Base-by-base conservation (phyloP, 139 green algal species). In the Chlorella ohadii region DNA sequence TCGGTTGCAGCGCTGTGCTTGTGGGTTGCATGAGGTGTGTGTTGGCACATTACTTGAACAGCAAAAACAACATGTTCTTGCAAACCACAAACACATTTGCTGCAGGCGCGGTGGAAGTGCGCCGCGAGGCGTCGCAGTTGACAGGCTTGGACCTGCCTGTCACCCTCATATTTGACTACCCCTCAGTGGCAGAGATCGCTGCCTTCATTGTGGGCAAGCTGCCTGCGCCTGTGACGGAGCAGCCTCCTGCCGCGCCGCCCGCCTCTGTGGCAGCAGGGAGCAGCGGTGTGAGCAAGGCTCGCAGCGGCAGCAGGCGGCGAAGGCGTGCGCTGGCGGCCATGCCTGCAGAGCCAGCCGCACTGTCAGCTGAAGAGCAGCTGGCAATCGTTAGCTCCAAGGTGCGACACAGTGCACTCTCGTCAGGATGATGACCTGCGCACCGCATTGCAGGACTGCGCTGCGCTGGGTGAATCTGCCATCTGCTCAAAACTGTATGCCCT, bases 101-200 rank as follows among this genome's bases (percentile, higher is more conserved):
- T 81, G 56, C 56, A 81, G 75, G 75, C 0, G 75, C 75, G 12
- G 33, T 81, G 75, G 75, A 81, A n/a, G 23, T 81, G 31, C 51
- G 75, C 34, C 75, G 75, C 16, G 22, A 81, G 13, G 55, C 68
- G 34, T 13, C 77, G 31, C 59, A 36, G 1, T 36, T 82, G 12
- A 33, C 59, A 4, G 77, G 59, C 25, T 1, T 72, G 5, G 59
- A 82, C 2, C 16, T 82, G 38, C 77, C 77, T 20, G 27, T 63
- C 38, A 82, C 59, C 0, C 36, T 72, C 2, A 68, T 82, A 1
- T 82, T 72, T 33, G 77, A 82, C 27, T 82, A 82, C 39, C 77
- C 77, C 5, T 63, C 77, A 6, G 36, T 82, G 9, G 61, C 28
- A 33, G 77, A 82, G 38, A 38, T 82, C 11, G 77, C 77, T 19